Conservation (phyloP, 495 filamentous ascomycete genomes). For the Astrocystis sublimbata region DNA sequence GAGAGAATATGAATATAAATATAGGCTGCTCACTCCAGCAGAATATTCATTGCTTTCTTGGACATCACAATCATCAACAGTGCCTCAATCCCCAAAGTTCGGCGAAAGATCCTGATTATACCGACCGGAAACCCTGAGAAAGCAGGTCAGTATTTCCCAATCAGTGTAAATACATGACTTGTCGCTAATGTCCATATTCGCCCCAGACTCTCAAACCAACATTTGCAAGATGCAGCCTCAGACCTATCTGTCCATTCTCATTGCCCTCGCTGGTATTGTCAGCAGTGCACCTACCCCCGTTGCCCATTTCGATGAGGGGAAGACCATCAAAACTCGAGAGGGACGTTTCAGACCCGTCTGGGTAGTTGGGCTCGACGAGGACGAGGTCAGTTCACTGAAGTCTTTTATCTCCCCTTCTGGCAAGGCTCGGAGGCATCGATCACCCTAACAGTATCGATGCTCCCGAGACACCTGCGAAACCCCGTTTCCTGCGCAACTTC, state of each 20-base stretch:
- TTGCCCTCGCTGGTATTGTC: constrained; percentile 16
- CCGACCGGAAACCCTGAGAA: neutral
- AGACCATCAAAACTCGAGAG: neutral
- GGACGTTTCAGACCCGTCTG: neutral
- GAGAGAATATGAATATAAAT: no score
- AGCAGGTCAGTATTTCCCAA: neutral
- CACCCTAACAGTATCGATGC: no score
- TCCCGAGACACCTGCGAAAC: no score
- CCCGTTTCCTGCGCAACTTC: no score
- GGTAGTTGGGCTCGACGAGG: neutral
- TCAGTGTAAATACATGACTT: neutral
- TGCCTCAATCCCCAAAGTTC: neutral
- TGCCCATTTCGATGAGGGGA: no score
- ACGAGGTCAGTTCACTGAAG: no score
- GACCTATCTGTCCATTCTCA: neutral
- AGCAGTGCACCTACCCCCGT: neutral
- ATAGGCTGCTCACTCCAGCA: neutral
- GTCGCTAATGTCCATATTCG: constrained; percentile 7
- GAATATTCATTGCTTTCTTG: neutral
- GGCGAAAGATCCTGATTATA: neutral
- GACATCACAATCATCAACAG: neutral
- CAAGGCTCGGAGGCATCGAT: no score
- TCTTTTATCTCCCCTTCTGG: no score
- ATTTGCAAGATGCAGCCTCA: neutral
- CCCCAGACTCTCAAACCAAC: neutral